These are phyloP conservation scores for Trichoderma koningii DNA, from an alignment of 2,329 filamentous ascomycete species.

Conservation along the genomic window DNA sequence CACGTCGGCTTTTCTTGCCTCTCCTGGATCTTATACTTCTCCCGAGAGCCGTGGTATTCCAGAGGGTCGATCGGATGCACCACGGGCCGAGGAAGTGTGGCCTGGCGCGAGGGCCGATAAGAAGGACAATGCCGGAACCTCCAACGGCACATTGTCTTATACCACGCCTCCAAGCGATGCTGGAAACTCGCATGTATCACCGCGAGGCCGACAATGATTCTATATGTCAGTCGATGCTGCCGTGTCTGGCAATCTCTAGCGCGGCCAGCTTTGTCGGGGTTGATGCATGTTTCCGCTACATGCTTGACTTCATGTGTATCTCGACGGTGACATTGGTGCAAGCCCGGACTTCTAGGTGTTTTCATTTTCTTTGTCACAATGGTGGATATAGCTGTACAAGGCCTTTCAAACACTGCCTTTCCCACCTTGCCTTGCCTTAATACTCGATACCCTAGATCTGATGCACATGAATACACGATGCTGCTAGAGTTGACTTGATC, in stretches of 20 bases:
- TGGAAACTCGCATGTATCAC: background rate
- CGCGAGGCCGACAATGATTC: background rate
- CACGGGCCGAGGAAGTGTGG: rapidly evolving
- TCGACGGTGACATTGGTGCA: background rate
- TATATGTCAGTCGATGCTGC: background rate
- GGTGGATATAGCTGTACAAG: background rate
- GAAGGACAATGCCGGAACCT: background rate
- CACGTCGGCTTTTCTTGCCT: too few relatives aligned
- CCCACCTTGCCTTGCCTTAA: background rate
- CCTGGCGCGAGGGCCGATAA: background rate
- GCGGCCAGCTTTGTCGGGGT: background rate
- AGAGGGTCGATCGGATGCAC: background rate
- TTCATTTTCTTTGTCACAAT: background rate
- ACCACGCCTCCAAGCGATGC: background rate
- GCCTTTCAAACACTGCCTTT: background rate
- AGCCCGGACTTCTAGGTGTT: background rate
- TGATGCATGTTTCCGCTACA: background rate
- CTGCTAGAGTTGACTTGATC: too few relatives aligned
- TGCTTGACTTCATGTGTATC: background rate
- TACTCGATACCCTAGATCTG: background rate
- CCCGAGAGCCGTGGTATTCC: background rate
- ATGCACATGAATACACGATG: background rate
- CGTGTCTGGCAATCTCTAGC: background rate
- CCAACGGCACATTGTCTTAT: too few relatives aligned
- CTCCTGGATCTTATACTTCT: background rate